A percentile compares a stretch with the other conserved stretches of the same genome.
phyloP scores from a whole-genome alignment of 257 asterid species.

The Solanum chmielewskii region DNA sequence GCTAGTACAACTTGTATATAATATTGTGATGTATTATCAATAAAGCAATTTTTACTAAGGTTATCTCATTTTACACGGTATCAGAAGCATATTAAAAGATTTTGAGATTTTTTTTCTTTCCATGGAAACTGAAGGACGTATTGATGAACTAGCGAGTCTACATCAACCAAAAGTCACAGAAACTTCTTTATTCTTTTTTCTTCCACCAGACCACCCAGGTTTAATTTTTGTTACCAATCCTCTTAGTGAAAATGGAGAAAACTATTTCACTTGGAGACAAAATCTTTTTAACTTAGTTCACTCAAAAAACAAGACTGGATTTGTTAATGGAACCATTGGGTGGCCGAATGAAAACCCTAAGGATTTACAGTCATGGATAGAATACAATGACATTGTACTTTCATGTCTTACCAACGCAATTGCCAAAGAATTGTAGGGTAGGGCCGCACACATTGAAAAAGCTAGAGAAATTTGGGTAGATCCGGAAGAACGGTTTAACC shows the following conservation, averaged over 20 bases:
- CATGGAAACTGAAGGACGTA: too few species aligned
- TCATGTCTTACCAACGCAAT: not conserved
- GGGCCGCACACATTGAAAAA: not conserved
- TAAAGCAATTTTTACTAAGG: too few species aligned
- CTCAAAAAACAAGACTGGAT: not conserved
- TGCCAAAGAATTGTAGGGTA: not conserved
- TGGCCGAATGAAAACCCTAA: not conserved
- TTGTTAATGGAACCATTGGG: not conserved
- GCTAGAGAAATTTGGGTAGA: not conserved
- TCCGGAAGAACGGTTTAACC: not conserved
- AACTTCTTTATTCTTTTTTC: too few species aligned
- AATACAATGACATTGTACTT: not conserved
- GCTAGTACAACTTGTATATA: too few species aligned
- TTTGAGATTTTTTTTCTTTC: too few species aligned
- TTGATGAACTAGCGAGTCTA: too few species aligned
- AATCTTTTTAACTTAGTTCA: not conserved
- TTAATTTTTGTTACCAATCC: not conserved
- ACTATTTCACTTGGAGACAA: not conserved
- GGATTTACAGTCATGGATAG: not conserved
- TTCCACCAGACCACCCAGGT: not conserved
- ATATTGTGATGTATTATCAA: too few species aligned
- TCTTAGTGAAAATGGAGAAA: not conserved
- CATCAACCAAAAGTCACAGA: too few species aligned
- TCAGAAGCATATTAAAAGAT: too few species aligned
- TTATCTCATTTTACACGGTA: too few species aligned